Conservation (phyloP, 176 grass and related monocot genomes). For the Phoenix dactylifera region DNA sequence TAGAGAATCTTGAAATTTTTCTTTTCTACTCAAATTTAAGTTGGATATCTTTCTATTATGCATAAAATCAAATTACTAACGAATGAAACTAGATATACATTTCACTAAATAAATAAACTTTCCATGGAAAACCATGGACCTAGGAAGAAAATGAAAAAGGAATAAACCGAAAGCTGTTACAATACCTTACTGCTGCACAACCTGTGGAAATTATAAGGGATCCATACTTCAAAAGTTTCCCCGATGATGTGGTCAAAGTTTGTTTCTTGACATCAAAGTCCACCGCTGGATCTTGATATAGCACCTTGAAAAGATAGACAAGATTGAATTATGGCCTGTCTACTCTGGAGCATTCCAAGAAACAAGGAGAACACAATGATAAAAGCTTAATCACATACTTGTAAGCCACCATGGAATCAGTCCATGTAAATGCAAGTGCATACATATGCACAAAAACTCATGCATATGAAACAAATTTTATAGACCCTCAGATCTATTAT, state of each 20-base stretch:
- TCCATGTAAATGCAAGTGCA: no score
- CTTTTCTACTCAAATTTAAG: no score
- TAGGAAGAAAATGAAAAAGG: neutral
- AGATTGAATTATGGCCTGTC: neutral
- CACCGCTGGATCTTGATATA: constrained; percentile 85
- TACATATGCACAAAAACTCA: no score
- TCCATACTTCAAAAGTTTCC: constrained; percentile 85
- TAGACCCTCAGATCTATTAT: no score
- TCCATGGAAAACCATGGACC: neutral
- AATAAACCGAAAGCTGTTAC: neutral
- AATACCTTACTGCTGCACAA: constrained; percentile 60
- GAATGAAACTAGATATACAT: no score
- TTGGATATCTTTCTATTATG: no score
- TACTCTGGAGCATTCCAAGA: no score
- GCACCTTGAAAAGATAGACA: constrained; percentile 28
- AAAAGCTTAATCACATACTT: neutral
- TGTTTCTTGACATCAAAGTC: constrained; percentile 76
- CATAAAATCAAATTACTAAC: no score
- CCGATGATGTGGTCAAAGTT: constrained; percentile 68
- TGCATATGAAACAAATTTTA: no score
- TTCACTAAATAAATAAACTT: no score
- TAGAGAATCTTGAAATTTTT: no score
- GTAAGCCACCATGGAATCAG: no score
- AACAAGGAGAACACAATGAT: neutral
- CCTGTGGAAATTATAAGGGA: constrained; percentile 93